phyloP scores from a whole-genome alignment of 495 filamentous ascomycete genomes.

The Talaromyces stipitatus region DNA sequence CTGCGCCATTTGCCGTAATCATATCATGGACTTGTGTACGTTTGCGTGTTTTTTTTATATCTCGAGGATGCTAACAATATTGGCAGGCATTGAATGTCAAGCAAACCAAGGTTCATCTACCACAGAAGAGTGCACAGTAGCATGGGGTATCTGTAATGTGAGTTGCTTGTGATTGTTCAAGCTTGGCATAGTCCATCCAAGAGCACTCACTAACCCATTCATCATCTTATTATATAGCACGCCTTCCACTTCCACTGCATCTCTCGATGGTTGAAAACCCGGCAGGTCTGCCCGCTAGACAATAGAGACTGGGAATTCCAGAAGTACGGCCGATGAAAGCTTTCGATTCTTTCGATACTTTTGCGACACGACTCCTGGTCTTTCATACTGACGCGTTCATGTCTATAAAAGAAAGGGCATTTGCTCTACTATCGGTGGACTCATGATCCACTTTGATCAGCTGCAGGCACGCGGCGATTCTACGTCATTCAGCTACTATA shows the following conservation, averaged over 20 bases:
- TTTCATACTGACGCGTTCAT: neutral
- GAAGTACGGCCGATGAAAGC: slow-evolving; percentile 77
- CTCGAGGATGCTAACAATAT: neutral
- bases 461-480: neutral
- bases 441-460: neutral
- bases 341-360: neutral
- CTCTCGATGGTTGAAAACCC: slow-evolving; percentile 98
- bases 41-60: neutral
- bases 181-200: neutral
- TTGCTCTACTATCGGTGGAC: neutral
- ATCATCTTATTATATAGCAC: slow-evolving; percentile 52
- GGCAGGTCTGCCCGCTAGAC: slow-evolving; percentile 95
- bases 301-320: slow-evolving; percentile 99
- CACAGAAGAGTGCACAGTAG: slow-evolving; percentile 96
- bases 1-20: slow-evolving; percentile 98
- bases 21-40: slow-evolving; percentile 98
- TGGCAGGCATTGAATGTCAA: slow-evolving; percentile 92
- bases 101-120: slow-evolving; percentile 98
- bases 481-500: neutral
- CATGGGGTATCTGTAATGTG: slow-evolving; percentile 99
- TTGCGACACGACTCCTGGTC: neutral
- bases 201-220: neutral
- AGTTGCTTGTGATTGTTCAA: slow-evolving; percentile 20
- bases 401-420: neutral
- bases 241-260: slow-evolving; percentile 99